Base-by-base conservation (phyloP, 1,284 basidiomycete species). In the Anthracocystis panici-leucophaei region DNA sequence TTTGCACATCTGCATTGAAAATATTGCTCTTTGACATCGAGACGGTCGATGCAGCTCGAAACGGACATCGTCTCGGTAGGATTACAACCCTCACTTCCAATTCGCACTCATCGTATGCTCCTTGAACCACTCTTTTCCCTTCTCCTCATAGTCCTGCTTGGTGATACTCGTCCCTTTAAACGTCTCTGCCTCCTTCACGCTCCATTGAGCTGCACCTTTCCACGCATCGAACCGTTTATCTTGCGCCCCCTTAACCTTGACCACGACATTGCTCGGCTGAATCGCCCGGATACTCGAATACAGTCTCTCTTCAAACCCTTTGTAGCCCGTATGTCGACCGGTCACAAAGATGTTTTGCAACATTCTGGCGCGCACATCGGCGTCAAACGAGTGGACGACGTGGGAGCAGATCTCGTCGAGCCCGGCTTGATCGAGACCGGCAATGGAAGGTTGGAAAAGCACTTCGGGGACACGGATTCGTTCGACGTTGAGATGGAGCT, bases 361-460 rank as follows among this genome's bases (percentile, higher is more conserved):
- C 62, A 95, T 87, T 40, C 89, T 86, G 14, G 86, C 86, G 74
- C 91, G 63, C 25, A 69, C 90, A 51, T 93, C 91, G 3, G 87
- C 86, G 4, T 89, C 87, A 85, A 96, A 97, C 11, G 91, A 89
- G n/a, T 91, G 90, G 52, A 99, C 88, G 38, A 98, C 89, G 85
- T 91, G 93, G 76, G 93, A 92, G 23, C 95, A 87, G 1, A 97
- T 90, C 86, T 99, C 97, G 14, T 92, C 93, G 3, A 99, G 85
- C 0, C 97, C 97, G 0, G 97, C 96, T 21, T 92, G 93, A 85
- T 99, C 97, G 23, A 97, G 89, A 0, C 97, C 97, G 3, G 95
- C 95, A 89, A 97, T 95, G 14, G 88, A 88, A 0, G 97, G 96
- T 59, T 94, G 92, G 88, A 96, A 98, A 88, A 92, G 94, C 0